These are phyloP conservation scores for Ustilago esculenta DNA, from an alignment of 1,284 basidiomycete genomes.

Conservation along the genomic window DNA sequence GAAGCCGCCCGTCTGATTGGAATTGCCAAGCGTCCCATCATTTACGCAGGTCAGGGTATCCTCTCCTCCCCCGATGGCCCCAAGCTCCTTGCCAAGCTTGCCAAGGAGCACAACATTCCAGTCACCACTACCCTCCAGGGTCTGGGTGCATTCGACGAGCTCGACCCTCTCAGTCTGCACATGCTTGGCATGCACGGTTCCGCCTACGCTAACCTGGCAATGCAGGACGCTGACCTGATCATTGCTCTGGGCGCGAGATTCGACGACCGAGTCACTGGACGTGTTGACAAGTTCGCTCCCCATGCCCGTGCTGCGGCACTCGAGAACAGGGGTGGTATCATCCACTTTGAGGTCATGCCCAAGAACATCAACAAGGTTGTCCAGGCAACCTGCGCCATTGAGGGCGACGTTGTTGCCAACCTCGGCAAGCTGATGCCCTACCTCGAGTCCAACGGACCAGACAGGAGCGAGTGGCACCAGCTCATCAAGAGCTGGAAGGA, in stretches of 20 bases:
- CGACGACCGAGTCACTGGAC: slow-evolving; percentile 97
- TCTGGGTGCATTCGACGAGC: slow-evolving; percentile 93
- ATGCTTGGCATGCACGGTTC: slow-evolving; percentile 99
- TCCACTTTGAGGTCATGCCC: slow-evolving; percentile 97
- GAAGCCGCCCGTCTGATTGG: slow-evolving; percentile 91
- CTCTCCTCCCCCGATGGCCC: slow-evolving; percentile 85
- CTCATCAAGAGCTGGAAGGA: slow-evolving; percentile 84
- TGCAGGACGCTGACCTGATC: slow-evolving; percentile 96
- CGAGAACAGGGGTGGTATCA: slow-evolving; percentile 90
- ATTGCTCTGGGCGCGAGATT: slow-evolving; percentile 96
- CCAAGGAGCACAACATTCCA: slow-evolving; percentile 88
- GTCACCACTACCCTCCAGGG: slow-evolving; percentile 97
- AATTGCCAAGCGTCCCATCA: slow-evolving; percentile 86
- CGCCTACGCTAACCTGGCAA: slow-evolving; percentile 96
- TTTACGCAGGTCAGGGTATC: slow-evolving; percentile 94
- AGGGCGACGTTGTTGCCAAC: slow-evolving; percentile 90
- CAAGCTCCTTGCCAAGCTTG: slow-evolving; percentile 80
- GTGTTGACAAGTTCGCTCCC: slow-evolving; percentile 88
- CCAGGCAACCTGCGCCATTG: slow-evolving; percentile 89
- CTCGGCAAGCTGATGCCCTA: slow-evolving; percentile 82
- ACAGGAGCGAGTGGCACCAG: slow-evolving; percentile 76
- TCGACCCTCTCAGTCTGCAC: slow-evolving; percentile 81
- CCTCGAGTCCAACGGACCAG: slow-evolving; percentile 41
- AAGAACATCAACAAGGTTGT: slow-evolving; percentile 99
- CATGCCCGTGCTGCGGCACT: slow-evolving; percentile 86